Percentiles rank a stretch among this genome's conserved stretches.
Conservation (phyloP, 78 protist species). For the Dictyostelium intermedium region DNA sequence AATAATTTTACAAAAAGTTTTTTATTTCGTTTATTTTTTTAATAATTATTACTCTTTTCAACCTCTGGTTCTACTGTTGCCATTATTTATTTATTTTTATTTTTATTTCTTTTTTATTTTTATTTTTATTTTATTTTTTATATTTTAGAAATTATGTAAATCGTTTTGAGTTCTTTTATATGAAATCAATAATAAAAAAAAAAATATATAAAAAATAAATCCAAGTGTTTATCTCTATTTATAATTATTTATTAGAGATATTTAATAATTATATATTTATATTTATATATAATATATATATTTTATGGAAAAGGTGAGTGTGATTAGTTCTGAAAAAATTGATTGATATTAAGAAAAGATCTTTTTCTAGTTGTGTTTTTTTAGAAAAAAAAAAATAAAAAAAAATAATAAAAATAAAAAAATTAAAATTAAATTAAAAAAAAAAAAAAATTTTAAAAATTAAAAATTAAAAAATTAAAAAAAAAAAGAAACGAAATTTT, state of each 20-base stretch:
- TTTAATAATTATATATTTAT: no score
- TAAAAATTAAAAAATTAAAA: conserved; percentile 1
- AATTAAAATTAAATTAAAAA: neutral
- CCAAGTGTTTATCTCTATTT: neutral
- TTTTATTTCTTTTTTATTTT: neutral
- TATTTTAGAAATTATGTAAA: no score
- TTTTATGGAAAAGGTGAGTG: neutral
- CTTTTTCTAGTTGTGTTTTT: neutral
- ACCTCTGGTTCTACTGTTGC: conserved; percentile 13
- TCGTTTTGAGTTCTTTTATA: no score
- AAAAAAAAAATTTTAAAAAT: neutral
- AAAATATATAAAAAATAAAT: no score
- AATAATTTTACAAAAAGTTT: neutral
- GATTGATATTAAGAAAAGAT: neutral
- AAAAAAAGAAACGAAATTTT: neutral
- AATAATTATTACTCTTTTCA: conserved; percentile 12
- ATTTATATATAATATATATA: no score
- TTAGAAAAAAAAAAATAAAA: neutral
- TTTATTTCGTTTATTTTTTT: neutral
- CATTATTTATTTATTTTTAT: neutral
- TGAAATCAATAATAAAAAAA: no score
- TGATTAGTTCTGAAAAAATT: neutral
- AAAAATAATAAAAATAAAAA: neutral
- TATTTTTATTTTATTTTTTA: no score
- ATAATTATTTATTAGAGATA: neutral